Evolutionary conservation across 805 yeast genomes (phyloP).

Genomic region (Saturnispora galanensis): DNA sequence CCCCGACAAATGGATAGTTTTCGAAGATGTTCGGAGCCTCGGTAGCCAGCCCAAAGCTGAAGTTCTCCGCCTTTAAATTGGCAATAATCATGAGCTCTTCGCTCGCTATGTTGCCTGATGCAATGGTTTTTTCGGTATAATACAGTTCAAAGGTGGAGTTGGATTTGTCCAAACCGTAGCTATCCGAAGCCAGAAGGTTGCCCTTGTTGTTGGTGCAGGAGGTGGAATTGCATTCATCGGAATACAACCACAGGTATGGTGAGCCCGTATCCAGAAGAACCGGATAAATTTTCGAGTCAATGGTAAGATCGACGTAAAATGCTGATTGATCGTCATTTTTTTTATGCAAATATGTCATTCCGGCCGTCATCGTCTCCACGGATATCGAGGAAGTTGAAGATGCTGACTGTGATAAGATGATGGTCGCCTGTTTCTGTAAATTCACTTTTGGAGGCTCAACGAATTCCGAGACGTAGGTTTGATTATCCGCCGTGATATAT

Average conservation of each 20-base stretch:
- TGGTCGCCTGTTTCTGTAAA: conserved; percentile 1
- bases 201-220: conserved; percentile 30
- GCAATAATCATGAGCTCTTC: conserved; percentile 29
- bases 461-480: conserved; percentile 3
- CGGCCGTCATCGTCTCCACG: conserved; percentile 15
- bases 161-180: conserved; percentile 10
- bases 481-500: conserved; percentile 1
- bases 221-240: conserved; percentile 35
- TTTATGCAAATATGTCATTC: conserved; percentile 21
- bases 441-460: conserved; percentile 1
- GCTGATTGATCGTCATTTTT: conserved; percentile 23
- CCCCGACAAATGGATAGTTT: conserved; percentile 46
- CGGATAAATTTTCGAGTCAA: conserved; percentile 35
- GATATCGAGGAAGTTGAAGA: conserved; percentile 6
- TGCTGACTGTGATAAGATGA: not conserved
- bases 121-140: conserved; percentile 41
- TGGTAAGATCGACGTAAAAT: conserved; percentile 31
- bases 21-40: conserved; percentile 44
- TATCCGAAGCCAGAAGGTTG: conserved; percentile 22
- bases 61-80: conserved; percentile 28
- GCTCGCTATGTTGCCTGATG: conserved; percentile 38
- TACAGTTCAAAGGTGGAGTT: conserved; percentile 33
- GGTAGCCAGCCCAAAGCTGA: conserved; percentile 45
- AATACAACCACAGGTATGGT: conserved; percentile 55
- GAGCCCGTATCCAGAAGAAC: conserved; percentile 58